These are phyloP conservation scores for Scheffersomyces illinoinensis DNA, from an alignment of 1,139 yeast genomes.

Conservation along the genomic window DNA sequence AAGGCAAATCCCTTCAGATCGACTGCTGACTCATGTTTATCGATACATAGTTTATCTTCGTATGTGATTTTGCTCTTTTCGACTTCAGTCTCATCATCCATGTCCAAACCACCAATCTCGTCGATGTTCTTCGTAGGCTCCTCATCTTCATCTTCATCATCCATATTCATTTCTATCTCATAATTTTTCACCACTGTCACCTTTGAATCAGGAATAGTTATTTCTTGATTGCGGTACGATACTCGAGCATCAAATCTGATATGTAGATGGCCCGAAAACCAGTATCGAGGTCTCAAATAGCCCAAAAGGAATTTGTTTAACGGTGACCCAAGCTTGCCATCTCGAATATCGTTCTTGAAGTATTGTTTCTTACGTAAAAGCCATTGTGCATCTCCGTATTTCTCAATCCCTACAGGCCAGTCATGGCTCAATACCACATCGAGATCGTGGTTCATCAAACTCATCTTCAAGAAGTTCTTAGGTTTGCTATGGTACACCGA, in stretches of 20 bases:
- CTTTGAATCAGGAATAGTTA: conserved; percentile 1
- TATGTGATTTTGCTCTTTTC: background rate
- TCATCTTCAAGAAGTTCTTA: conserved; percentile 58
- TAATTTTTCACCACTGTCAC: background rate
- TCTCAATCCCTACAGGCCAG: conserved; percentile 87
- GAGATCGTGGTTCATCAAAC: conserved; percentile 27
- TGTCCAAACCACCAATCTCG: conserved; percentile 15
- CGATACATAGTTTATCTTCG: background rate
- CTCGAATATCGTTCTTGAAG: conserved; percentile 62
- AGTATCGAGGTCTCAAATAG: conserved; percentile 59
- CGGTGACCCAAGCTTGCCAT: conserved; percentile 72
- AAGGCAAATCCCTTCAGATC: background rate
- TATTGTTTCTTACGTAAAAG: conserved; percentile 64
- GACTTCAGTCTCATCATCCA: conserved; percentile 7
- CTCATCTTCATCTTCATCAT: conserved; percentile 24
- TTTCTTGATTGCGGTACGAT: conserved; percentile 7
- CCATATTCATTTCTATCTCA: conserved; percentile 10
- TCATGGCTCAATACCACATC: conserved; percentile 80
- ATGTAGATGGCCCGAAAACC: conserved; percentile 94
- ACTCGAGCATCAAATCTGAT: conserved; percentile 63
- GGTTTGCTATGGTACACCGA: conserved; percentile 77
- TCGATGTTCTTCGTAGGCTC: conserved; percentile 8
- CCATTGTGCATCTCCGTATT: conserved; percentile 54
- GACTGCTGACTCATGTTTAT: background rate
- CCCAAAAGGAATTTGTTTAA: conserved; percentile 59